Evolutionary conservation across 1,139 yeast species (phyloP), one percentile per base, ranked within the genome.

Genomic region (Arxiozyma heterogenica): DNA sequence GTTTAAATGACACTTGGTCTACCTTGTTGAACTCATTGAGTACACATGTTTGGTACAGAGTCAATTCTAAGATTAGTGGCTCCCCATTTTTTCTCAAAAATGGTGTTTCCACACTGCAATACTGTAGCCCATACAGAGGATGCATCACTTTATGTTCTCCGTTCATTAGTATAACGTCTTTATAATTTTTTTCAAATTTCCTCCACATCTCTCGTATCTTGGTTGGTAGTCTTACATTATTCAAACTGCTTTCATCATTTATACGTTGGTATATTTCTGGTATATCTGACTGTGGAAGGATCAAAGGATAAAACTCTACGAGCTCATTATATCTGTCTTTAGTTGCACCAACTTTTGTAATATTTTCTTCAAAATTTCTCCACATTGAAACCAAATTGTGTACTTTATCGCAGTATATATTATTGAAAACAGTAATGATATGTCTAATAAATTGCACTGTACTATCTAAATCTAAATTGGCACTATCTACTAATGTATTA

Each of bases 21-120:
- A 18, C 20, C 1, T 62, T 59, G 51, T 67, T 65, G 50, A 66
- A 65, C 30, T 60, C 52, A n/a, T 57, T 53, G 20, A 67, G 53
- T 0, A 66, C 61, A 49, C 63, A 58, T 1, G 68, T 60, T 51
- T 67, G 71, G 34, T 57, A 57, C 20, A 66, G 44, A 0, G 65
- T 65, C 18, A 67, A 50, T 42, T 65, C 64, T 18, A 67, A 54
- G 6, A 47, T 47, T 20, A 66, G 51, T 2, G 42, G 20, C 5
- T 51, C 42, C 1, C 59, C 59, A 30, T 56, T 51, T 1, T 54
- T 52, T 20, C 61, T 34, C 11, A 9, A 48, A 51, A 55, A 65
- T 1, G 60, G 64, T 4, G 69, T 58, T 25, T 55, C 54, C 4
- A 67, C 63, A 43, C 66, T 69, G 51, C 68, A 61, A 51, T 62